phyloP scores from a whole-genome alignment of 2,329 filamentous ascomycete genomes.

The Penicillium sp. region DNA sequence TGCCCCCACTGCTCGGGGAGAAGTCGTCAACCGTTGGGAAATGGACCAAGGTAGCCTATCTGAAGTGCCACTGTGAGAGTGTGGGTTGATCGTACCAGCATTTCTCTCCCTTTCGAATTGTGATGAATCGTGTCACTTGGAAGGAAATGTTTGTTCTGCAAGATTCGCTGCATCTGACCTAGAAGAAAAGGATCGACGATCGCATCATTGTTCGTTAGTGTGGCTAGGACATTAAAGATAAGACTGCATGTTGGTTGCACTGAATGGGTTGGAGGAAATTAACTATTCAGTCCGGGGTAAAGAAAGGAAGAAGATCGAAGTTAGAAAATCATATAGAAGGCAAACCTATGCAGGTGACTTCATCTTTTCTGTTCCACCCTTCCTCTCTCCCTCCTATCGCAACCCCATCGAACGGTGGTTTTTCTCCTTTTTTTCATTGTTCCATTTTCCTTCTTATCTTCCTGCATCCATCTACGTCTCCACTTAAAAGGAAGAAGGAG shows the following conservation, averaged over 20 bases:
- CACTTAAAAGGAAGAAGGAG: not conserved
- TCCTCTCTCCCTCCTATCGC: not conserved
- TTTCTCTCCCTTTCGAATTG: not conserved
- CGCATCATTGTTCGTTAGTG: not conserved
- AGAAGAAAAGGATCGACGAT: not conserved
- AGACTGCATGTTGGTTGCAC: not conserved
- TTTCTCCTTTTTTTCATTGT: not conserved
- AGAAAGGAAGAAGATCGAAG: not conserved
- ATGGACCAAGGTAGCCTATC: not conserved
- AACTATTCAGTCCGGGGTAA: not conserved
- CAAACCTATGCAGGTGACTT: not conserved
- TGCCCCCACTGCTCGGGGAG: constrained; percentile 3
- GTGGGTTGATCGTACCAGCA: not conserved
- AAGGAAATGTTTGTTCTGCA: not conserved
- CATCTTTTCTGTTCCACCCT: not conserved
- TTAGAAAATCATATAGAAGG: not conserved
- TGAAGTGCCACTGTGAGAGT: not conserved
- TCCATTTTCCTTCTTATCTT: not conserved
- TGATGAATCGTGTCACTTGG: not conserved
- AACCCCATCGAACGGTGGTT: not conserved
- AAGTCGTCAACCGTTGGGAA: not conserved
- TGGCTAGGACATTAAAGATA: not conserved
- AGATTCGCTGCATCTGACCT: not conserved
- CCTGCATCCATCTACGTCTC: not conserved
- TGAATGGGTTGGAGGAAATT: not conserved